Evolutionary conservation across 176 grass and related monocot species (phyloP).

Genomic region (Oryza australiensis): DNA sequence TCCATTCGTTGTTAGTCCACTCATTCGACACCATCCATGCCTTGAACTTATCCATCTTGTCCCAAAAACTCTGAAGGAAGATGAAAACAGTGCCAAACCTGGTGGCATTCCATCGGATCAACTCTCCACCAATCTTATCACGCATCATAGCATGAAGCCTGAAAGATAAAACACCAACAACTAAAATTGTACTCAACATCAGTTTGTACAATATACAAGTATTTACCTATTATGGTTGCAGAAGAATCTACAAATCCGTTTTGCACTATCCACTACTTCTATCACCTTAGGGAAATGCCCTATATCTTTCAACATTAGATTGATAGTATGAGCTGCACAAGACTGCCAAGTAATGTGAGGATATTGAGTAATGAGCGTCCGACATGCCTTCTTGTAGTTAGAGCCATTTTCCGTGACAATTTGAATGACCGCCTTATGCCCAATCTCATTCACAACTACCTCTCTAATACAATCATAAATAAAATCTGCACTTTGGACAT

Average conservation of each 20-base stretch:
- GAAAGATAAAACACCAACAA: background rate
- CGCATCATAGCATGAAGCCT: background rate
- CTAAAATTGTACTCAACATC: too few relatives aligned
- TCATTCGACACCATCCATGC: background rate
- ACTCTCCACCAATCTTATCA: background rate
- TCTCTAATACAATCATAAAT: background rate
- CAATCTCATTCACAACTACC: slow-evolving; percentile 18
- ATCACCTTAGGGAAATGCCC: background rate
- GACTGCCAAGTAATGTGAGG: slow-evolving; percentile 6
- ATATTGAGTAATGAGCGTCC: background rate
- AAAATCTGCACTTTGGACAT: background rate
- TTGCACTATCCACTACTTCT: background rate
- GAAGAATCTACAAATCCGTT: slow-evolving; percentile 22
- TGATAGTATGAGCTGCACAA: slow-evolving; percentile 7
- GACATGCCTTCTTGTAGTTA: background rate
- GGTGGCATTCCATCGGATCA: background rate
- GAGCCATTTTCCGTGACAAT: background rate
- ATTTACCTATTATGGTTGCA: background rate
- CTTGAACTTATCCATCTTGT: background rate
- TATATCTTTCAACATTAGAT: slow-evolving; percentile 8
- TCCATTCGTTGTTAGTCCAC: background rate
- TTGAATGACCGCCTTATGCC: background rate
- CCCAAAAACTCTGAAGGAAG: background rate
- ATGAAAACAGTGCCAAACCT: slow-evolving; percentile 3
- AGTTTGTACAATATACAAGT: too few relatives aligned